These are phyloP conservation scores for Coemansia sp. DNA, from an alignment of 192 early-diverging fungal species.

Conservation along the genomic window DNA sequence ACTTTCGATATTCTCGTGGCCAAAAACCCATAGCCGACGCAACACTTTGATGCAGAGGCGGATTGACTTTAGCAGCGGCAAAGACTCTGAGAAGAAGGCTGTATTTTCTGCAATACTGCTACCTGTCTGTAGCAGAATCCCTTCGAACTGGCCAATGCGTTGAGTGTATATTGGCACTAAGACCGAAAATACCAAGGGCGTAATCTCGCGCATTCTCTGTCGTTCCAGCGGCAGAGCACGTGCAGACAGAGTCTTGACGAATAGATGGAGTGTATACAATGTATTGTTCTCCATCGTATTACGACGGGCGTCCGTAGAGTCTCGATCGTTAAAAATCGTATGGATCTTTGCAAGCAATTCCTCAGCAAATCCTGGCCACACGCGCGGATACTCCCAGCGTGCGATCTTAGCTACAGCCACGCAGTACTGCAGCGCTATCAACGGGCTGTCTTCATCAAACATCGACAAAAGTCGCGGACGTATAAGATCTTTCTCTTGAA, in stretches of 20 bases:
- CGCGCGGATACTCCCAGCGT: constrained; percentile 79
- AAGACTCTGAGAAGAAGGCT: constrained; percentile 28
- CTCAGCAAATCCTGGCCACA: constrained; percentile 67
- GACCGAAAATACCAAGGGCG: constrained; percentile 71
- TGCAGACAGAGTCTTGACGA: constrained; percentile 73
- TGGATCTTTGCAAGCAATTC: constrained; percentile 21
- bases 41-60: constrained; percentile 71
- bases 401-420: constrained; percentile 80
- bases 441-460: constrained; percentile 69
- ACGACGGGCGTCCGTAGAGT: constrained; percentile 23
- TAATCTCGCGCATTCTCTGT: constrained; percentile 57
- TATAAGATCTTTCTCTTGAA: constrained; percentile 72
- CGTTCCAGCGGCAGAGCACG: constrained; percentile 64
- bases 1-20: constrained; percentile 57
- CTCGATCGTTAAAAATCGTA: constrained; percentile 11
- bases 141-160: constrained; percentile 59
- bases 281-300: constrained; percentile 65
- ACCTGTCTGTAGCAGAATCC: constrained; percentile 15
- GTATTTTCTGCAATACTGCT: neutral
- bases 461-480: constrained; percentile 61
- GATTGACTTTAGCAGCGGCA: constrained; percentile 59
- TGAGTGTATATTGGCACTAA: constrained; percentile 65
- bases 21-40: constrained; percentile 76
- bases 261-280: constrained; percentile 71
- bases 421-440: constrained; percentile 73